These are phyloP conservation scores for Aspergillus funiculosus DNA, from an alignment of 495 filamentous ascomycete genomes.

Conservation along the genomic window DNA sequence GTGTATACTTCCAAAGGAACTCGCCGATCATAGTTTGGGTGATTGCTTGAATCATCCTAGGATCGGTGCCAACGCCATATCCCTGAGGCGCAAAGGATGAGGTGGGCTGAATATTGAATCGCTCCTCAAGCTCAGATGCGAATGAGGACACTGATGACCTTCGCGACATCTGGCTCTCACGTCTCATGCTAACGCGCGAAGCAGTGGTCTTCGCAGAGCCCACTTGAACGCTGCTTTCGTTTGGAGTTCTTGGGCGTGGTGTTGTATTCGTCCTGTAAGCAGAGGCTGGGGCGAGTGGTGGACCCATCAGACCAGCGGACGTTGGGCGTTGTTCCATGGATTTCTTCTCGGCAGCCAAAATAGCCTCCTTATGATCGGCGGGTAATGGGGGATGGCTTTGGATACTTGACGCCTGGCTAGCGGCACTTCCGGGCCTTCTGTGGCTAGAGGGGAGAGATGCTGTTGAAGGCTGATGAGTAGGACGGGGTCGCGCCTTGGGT, in stretches of 20 bases:
- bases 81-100: slow-evolving; percentile 54
- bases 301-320: slow-evolving; percentile 66
- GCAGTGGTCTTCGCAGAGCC: slow-evolving; percentile 52
- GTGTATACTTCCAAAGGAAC: slow-evolving; percentile 97
- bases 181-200: slow-evolving; percentile 34
- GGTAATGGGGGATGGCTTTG: slow-evolving; percentile 69
- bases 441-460: slow-evolving; percentile 28
- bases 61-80: slow-evolving; percentile 62
- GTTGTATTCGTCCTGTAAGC: slow-evolving; percentile 52
- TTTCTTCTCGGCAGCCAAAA: slow-evolving; percentile 67
- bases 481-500: slow-evolving; percentile 32
- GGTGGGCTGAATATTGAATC: slow-evolving; percentile 70
- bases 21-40: slow-evolving; percentile 99
- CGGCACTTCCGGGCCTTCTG: slow-evolving; percentile 62
- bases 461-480: slow-evolving; percentile 33
- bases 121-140: slow-evolving; percentile 82
- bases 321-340: slow-evolving; percentile 41
- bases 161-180: slow-evolving; percentile 55
- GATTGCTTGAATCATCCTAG: slow-evolving; percentile 98
- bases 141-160: slow-evolving; percentile 93
- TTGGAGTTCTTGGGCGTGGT: slow-evolving; percentile 67
- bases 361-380: slow-evolving; percentile 72
- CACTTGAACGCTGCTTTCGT: slow-evolving; percentile 38
- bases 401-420: slow-evolving; percentile 49
- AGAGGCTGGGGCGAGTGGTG: slow-evolving; percentile 77